Base-by-base conservation (phyloP, 768 basidiomycete species). In the Xerocomellus amylosporus region DNA sequence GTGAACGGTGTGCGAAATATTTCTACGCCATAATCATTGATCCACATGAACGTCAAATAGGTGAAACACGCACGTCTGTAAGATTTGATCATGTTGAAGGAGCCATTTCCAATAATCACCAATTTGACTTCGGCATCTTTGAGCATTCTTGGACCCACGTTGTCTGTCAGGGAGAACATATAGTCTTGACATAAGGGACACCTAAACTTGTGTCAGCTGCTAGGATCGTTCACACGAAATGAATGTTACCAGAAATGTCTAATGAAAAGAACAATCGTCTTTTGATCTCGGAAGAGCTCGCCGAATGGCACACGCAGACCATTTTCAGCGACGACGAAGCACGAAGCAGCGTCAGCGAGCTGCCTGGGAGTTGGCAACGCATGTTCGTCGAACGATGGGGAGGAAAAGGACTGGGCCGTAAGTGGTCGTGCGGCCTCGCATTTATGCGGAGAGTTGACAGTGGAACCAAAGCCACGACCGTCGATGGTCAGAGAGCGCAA, bases 151-250 rank as follows among this genome's bases (percentile, higher is more conserved):
- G 73, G 66, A 59, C 80, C 57, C 58, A 84, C 68, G 43, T 79
- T 75, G 48, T 66, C 74, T 71, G 74, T 72, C 58, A 90, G 77
- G 33, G 84, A 86, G 39, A 81, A 76, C 78, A 94, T 84, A 69
- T 95, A 97, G 68, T 96, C 93, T 64, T 93, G 90, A 69, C 90
- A 92, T 13, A 85, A 71, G 0, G 89, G 86, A 65, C 92, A 94
- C 80, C 83, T 81, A 39, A 5, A 42, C 6, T 0, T n/a, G 22
- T 49, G 48, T 58, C 45, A 60, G 42, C 26, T 17, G 22, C 17
- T 13, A 44, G 19, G 17, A 14, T 47, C 15, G 12, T 55, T 54
- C 54, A 31, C 45, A 53, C 43, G 45, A 20, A 37, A 40, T 45
- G 41, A 10, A 22, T 59, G 68, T 54, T 46, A 81, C 88, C 86